phyloP scores from a whole-genome alignment of 352 stramenopile genomes.

The Pythium pyrilobum region DNA sequence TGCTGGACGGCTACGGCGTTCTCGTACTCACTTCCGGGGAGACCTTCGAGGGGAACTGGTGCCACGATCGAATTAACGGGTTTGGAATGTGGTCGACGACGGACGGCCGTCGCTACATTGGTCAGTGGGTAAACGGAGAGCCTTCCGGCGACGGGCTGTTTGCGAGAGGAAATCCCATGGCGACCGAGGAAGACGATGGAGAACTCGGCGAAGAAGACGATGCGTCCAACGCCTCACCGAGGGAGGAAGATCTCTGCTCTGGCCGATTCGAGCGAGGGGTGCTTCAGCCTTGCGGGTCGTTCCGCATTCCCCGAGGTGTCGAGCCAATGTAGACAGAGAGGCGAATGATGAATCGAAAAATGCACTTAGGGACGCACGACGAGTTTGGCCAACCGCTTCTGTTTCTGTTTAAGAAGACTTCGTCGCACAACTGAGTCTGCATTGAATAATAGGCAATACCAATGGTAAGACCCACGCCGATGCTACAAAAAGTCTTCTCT shows the following conservation, averaged over 20 bases:
- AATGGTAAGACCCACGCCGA: slow-evolving; percentile 50
- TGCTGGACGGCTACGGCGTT: slow-evolving; percentile 50
- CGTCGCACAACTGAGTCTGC: slow-evolving; percentile 54
- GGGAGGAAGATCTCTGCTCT: slow-evolving; percentile 6
- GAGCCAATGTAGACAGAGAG: slow-evolving; percentile 14
- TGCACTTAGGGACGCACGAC: slow-evolving; percentile 4
- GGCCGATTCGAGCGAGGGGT: slow-evolving; percentile 44
- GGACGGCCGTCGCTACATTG: slow-evolving; percentile 43
- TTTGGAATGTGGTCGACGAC: slow-evolving; percentile 58
- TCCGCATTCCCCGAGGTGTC: slow-evolving; percentile 36
- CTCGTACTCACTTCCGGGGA: slow-evolving; percentile 53
- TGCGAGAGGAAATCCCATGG: slow-evolving; percentile 16
- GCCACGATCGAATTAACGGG: slow-evolving; percentile 37
- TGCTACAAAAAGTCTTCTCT: slow-evolving; percentile 53
- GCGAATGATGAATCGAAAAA: slow-evolving; percentile 16
- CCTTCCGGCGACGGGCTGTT: slow-evolving; percentile 56
- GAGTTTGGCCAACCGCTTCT: slow-evolving; percentile 24
- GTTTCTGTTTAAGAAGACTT: slow-evolving; percentile 36
- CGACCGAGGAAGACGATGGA: slow-evolving; percentile 15
- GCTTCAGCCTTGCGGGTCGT: slow-evolving; percentile 35
- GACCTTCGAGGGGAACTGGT: slow-evolving; percentile 67
- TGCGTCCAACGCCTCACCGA: background rate
- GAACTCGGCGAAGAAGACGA: too few relatives aligned
- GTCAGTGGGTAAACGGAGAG: slow-evolving; percentile 47
- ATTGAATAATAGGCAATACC: slow-evolving; percentile 75